phyloP scores from a whole-genome alignment of 176 grass and related monocot genomes.

The Zea mays region DNA sequence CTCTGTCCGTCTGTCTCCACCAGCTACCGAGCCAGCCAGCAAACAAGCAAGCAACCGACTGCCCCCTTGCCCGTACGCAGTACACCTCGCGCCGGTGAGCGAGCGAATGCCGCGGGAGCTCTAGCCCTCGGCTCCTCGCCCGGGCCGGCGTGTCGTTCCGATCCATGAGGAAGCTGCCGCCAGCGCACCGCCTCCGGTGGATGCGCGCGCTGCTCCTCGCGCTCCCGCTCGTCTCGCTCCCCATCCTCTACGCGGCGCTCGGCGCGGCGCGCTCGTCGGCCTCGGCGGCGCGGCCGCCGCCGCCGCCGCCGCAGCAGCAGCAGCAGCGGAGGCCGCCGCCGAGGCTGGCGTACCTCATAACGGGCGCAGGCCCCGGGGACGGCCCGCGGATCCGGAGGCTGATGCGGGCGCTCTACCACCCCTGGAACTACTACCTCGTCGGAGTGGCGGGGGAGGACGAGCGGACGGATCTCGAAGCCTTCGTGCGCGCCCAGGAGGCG shows the following conservation, averaged over 20 bases:
- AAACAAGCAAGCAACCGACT: background rate
- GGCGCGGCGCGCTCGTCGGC: slow-evolving; percentile 28
- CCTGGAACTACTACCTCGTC: slow-evolving; percentile 89
- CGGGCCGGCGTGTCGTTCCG: slow-evolving; percentile 1
- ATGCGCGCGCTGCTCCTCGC: slow-evolving; percentile 49
- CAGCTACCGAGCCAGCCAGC: slow-evolving; percentile 18
- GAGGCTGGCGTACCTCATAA: slow-evolving; percentile 80
- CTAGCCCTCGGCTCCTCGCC: slow-evolving; percentile 16
- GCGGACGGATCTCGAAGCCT: slow-evolving; percentile 70
- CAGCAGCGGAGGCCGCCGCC: slow-evolving; percentile 43
- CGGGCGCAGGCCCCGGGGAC: slow-evolving; percentile 60
- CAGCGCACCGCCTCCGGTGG: slow-evolving; percentile 49
- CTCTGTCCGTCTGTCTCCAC: slow-evolving; percentile 18
- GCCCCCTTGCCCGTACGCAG: background rate
- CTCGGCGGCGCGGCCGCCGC: background rate
- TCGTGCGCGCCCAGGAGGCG: slow-evolving; percentile 57
- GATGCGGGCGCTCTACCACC: slow-evolving; percentile 80
- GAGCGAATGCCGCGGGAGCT: slow-evolving; percentile 58
- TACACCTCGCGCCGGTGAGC: slow-evolving; percentile 25
- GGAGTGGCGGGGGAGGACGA: slow-evolving; percentile 54
- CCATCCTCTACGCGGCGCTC: slow-evolving; percentile 54
- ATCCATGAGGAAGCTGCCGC: slow-evolving; percentile 70
- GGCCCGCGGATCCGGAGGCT: slow-evolving; percentile 67
- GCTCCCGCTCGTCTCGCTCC: slow-evolving; percentile 60
- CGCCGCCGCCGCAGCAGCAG: background rate